Evolutionary conservation across 176 grass and related monocot genomes (phyloP).

Genomic region (Triticum turgidum): DNA sequence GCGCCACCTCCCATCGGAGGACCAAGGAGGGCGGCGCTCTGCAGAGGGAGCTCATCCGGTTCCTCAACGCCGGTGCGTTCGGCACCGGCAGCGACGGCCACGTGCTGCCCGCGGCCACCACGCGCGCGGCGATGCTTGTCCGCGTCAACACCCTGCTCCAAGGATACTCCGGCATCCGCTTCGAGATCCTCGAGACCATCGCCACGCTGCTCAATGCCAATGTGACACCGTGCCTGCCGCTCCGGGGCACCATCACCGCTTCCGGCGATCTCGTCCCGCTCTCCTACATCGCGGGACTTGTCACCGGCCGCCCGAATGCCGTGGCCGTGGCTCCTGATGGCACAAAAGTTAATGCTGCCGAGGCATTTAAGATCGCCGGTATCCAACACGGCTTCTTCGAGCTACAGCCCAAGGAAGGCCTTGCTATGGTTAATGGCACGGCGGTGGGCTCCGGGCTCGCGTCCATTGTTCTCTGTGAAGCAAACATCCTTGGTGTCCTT

Average conservation of each 20-base stretch:
- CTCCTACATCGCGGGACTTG: background rate
- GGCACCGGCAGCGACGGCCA: slow-evolving; percentile 38
- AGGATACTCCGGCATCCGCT: slow-evolving; percentile 56
- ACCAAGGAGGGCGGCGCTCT: background rate
- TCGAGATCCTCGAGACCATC: slow-evolving; percentile 54
- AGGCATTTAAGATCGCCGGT: slow-evolving; percentile 23
- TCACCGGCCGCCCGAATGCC: background rate
- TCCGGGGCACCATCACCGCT: background rate
- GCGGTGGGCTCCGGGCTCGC: slow-evolving; percentile 81
- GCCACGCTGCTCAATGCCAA: slow-evolving; percentile 46
- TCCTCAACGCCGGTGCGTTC: slow-evolving; percentile 53
- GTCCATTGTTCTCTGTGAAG: slow-evolving; percentile 22
- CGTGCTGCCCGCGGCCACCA: slow-evolving; percentile 28
- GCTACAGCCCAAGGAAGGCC: slow-evolving; percentile 81
- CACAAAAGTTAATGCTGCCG: background rate
- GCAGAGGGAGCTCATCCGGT: slow-evolving; percentile 14
- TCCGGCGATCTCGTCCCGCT: background rate
- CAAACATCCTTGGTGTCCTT: background rate
- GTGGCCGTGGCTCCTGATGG: background rate
- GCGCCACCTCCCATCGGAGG: slow-evolving; percentile 1
- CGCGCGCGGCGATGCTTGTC: slow-evolving; percentile 52
- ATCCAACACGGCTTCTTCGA: slow-evolving; percentile 54
- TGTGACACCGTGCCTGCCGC: slow-evolving; percentile 46
- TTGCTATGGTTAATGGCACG: slow-evolving; percentile 86
- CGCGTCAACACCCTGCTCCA: slow-evolving; percentile 58